Evolutionary conservation across 371 early-diverging fungal species (phyloP).

Genomic region (Chytridiales sp.): DNA sequence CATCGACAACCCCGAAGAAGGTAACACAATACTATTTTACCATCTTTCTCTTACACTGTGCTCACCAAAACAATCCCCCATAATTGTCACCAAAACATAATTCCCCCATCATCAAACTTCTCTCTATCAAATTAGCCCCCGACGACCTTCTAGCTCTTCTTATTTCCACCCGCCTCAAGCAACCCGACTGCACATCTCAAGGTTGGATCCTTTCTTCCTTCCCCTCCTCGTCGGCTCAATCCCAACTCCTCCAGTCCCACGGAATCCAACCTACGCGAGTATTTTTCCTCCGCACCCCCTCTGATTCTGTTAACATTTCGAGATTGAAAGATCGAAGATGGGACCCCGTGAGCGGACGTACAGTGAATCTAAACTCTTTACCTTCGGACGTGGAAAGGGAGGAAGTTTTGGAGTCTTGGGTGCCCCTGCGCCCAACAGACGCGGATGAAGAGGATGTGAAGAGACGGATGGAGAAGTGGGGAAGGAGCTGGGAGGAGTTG

Average conservation of each 20-base stretch:
- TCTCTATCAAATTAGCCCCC: constrained; percentile 29
- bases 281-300: not conserved
- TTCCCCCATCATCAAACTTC: not conserved
- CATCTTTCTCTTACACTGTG: not conserved
- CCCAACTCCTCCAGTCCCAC: constrained; percentile 26
- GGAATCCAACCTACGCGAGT: constrained; percentile 48
- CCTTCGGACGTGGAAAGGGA: constrained; percentile 1
- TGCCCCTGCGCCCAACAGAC: constrained; percentile 8
- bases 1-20: constrained; percentile 34
- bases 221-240: constrained; percentile 38
- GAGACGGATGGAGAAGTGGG: constrained; percentile 1
- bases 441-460: constrained; percentile 19
- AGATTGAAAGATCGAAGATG: constrained; percentile 13
- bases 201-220: constrained; percentile 54
- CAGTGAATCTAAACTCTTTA: constrained; percentile 19
- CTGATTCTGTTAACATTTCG: not conserved
- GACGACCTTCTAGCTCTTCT: constrained; percentile 35
- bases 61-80: too few species aligned
- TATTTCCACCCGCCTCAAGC: constrained; percentile 35
- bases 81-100: too few species aligned
- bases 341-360: constrained; percentile 32
- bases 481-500: constrained; percentile 9
- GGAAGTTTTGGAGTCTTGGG: not conserved
- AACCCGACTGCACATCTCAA: constrained; percentile 38
- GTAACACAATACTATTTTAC: constrained; percentile 17